phyloP scores from a whole-genome alignment of 2,329 filamentous ascomycete species.

The Westerdykella ornata region DNA sequence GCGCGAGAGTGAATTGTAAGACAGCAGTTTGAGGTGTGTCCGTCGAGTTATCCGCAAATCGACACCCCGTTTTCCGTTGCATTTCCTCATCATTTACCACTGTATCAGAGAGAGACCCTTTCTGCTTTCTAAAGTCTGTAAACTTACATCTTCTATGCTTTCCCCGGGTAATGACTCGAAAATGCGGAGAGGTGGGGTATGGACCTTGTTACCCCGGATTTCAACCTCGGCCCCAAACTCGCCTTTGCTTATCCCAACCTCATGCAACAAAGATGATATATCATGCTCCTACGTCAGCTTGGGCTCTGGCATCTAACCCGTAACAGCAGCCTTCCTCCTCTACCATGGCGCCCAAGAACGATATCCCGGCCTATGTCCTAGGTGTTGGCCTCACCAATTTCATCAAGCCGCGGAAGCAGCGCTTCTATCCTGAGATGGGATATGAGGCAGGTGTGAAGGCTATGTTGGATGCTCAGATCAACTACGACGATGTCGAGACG shows the following conservation, averaged over 20 bases:
- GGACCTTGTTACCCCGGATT: neutral
- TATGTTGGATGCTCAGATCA: constrained; percentile 74
- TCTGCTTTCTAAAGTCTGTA: too few relatives aligned
- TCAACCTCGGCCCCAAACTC: neutral
- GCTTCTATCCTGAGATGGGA: constrained; percentile 87
- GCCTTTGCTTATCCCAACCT: neutral
- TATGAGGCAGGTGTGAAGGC: constrained; percentile 88
- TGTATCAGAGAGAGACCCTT: too few relatives aligned
- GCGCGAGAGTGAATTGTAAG: too few relatives aligned
- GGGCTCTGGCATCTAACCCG: neutral
- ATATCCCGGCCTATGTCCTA: constrained; percentile 65
- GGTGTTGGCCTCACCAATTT: constrained; percentile 98
- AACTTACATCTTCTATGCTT: too few relatives aligned
- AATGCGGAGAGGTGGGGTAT: neutral
- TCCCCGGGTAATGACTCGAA: neutral
- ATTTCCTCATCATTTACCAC: too few relatives aligned
- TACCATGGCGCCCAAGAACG: constrained; percentile 23
- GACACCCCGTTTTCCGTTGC: too few relatives aligned
- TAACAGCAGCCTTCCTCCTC: neutral
- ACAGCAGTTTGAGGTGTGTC: too few relatives aligned
- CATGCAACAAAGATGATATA: neutral
- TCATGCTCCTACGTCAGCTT: neutral
- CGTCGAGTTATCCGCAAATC: too few relatives aligned
- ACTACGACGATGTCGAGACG: constrained; percentile 90
- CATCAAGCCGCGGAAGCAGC: constrained; percentile 88